Base-by-base conservation (phyloP, 495 filamentous ascomycete genomes). In the Sphaerosporella brunnea region DNA sequence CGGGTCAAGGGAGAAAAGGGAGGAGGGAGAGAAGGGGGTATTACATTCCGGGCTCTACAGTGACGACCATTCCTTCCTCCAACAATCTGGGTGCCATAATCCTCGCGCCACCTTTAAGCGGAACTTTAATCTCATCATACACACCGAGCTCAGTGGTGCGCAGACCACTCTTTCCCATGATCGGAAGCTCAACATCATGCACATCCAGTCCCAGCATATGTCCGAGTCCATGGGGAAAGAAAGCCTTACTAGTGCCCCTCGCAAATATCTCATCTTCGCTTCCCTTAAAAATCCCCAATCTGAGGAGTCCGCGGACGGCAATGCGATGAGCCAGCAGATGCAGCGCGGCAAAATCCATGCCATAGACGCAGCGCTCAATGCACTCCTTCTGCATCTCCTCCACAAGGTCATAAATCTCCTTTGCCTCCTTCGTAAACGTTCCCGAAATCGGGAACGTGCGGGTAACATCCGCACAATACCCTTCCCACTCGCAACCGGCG, bases 191-290 rank as follows among this genome's bases (percentile, higher is more conserved):
- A 4, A 82, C 77, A 65, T 96, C 88, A 56, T 96, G 88, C 32
- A 83, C 79, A 61, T 96, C 88, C 13, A 96, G 69, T 0, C 88
- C 88, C 26, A 94, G 67, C 61, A 93, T 83, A 62, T 96, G 86
- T 9, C 83, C 83, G 11, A 88, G 68, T 1, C 88, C 88, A 62
- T 96, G 88, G 2, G 88, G 87, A 64, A 93, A 92, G 65, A 94
- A 96, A 0, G 82, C 78, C 21, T 72, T 68, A 2, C 75, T 75
- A 18, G 77, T 83, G 24, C 86, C 79, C 2, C 74, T 72, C 30
- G 65, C 53, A 39, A 74, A 69, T 49, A 92, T 77, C 49, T 86
- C 84, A 4, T 65, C 67, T 0, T 64, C 70, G 2, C 77, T 79
- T 35, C 69, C 66, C 26, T 64, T 61, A 2, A 78, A 52, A 42